Evolutionary conservation across 1,284 basidiomycete genomes (phyloP), one percentile per base, ranked within the genome.

Genomic region (Stygiomarasmius scandens): DNA sequence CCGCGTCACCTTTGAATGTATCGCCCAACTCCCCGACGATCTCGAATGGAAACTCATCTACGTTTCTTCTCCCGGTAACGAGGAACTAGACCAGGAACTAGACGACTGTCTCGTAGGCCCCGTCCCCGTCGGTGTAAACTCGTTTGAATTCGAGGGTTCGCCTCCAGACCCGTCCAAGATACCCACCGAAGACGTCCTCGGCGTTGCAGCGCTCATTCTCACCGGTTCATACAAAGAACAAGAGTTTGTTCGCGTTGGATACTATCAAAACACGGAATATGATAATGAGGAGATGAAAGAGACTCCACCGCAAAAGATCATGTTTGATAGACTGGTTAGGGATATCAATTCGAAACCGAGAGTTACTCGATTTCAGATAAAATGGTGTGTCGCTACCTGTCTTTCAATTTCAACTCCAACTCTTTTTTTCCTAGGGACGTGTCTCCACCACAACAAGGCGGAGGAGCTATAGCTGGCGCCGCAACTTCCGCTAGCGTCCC

Each of bases 181-280:
- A 63, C 93, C 93, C 0, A 68, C 83, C 51, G 86, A 91, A 63
- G 95, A 96, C 68, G 86, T 95, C 14, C 81, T 96, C 1, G 94
- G 95, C 41, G 93, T 96, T 14, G 92, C 94, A 0, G 94, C 95
- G 2, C 86, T 96, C 67, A 93, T 96, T 67, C 81, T 95, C 63
- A 94, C 95, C n/a, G 90, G 92, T 52, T 86, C 92, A 54, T 92
- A 96, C 74, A 86, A 86, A 32, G 95, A 96, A 54, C 95, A 97
- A 68, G 96, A 99, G 73, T 99, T 99, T 73, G 96, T 99, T 38
- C 87, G 96, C 43, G 96, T 99, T 20, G 96, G 97, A 4, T 99
- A 99, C 75, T 99, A 99, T 73, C 97, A 99, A 74, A 97, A 98
- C 71, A 98, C 96, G 49, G 96, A 98, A 71, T 98, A 98, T 71